Evolutionary conservation across 139 green algal genomes (phyloP).

Genomic region (Tetraselmis striata): DNA sequence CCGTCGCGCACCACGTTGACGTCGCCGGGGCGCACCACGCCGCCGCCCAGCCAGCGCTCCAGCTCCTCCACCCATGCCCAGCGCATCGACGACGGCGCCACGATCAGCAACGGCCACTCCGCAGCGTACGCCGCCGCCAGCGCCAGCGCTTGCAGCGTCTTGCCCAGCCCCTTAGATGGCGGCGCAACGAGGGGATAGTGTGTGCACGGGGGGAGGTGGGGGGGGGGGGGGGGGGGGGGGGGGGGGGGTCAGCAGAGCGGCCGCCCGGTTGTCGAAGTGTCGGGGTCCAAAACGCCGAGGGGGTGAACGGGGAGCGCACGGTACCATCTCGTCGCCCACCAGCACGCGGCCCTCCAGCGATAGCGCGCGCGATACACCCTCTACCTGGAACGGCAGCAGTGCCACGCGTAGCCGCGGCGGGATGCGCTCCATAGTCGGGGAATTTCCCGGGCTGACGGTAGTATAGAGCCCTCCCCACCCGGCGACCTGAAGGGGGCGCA

Average conservation of each 20-base stretch:
- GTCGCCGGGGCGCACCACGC: not conserved
- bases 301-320: too few species aligned
- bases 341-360: constrained; percentile 56
- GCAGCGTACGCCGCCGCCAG: constrained; percentile 73
- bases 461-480: too few species aligned
- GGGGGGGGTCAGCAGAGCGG: too few species aligned
- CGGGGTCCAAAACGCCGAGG: too few species aligned
- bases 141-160: constrained; percentile 88
- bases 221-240: too few species aligned
- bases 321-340: constrained; percentile 88
- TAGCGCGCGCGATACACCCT: constrained; percentile 77
- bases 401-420: constrained; percentile 11
- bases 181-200: too few species aligned
- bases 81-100: constrained; percentile 79
- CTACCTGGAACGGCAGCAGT: constrained; percentile 50
- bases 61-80: constrained; percentile 92
- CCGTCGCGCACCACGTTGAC: constrained; percentile 11
- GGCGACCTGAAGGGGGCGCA: too few species aligned
- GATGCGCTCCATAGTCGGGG: constrained; percentile 16
- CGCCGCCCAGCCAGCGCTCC: constrained; percentile 75
- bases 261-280: too few species aligned
- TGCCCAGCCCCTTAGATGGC: constrained; percentile 91
- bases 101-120: constrained; percentile 86
- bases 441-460: too few species aligned
- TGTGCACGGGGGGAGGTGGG: too few species aligned